A percentile compares a stretch with the other conserved stretches of the same genome.
Evolutionary conservation across 2,329 filamentous ascomycete species (phyloP).

Genomic region (Amesomyces nigricolor): DNA sequence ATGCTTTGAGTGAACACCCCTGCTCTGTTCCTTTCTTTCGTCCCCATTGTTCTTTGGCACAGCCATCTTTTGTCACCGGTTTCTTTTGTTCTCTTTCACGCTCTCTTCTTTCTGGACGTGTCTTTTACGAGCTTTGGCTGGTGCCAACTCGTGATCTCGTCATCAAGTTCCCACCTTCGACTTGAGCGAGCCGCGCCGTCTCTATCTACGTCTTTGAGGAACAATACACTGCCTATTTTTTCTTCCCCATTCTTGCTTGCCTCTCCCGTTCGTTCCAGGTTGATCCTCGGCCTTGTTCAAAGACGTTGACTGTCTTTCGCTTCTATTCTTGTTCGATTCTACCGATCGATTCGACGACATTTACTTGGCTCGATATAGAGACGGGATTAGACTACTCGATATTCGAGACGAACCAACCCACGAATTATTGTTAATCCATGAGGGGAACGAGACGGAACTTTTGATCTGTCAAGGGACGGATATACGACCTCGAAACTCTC

Average conservation of each 20-base stretch:
- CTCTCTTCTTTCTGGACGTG: neutral
- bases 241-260: slow-evolving; percentile 11
- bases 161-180: neutral
- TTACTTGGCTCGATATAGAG: neutral
- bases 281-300: slow-evolving; percentile 49
- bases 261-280: slow-evolving; percentile 48
- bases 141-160: slow-evolving; percentile 13
- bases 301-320: slow-evolving; percentile 27
- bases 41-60: slow-evolving; percentile 11
- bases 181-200: slow-evolving; percentile 9
- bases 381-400: neutral
- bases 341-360: slow-evolving; percentile 23
- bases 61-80: neutral
- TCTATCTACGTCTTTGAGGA: slow-evolving; percentile 19
- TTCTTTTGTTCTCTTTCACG: slow-evolving; percentile 2
- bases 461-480: neutral
- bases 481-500: neutral
- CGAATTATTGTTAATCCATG: no score
- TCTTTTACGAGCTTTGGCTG: slow-evolving; percentile 12
- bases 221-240: slow-evolving; percentile 28
- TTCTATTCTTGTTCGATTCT: slow-evolving; percentile 18
- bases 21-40: slow-evolving; percentile 15
- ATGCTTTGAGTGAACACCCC: slow-evolving; percentile 16
- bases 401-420: neutral
- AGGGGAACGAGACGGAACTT: no score